Evolutionary conservation across 2,329 filamentous ascomycete species (phyloP), one percentile per base, ranked within the genome.

Genomic region (Pochonia chlamydosporia): DNA sequence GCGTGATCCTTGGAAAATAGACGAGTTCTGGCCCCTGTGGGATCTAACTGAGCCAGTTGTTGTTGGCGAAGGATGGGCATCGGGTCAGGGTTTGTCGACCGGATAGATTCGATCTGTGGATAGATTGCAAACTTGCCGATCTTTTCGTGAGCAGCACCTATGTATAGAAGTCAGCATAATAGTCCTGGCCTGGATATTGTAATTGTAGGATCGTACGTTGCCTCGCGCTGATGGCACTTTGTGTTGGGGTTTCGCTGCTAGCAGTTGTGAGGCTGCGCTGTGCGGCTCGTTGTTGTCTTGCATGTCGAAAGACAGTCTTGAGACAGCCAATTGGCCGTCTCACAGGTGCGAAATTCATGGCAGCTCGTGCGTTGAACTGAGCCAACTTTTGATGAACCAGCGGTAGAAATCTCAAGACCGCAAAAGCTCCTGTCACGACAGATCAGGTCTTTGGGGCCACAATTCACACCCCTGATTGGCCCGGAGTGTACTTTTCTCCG

Each of bases 1-100:
- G 79, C 78, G 68, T 92, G 95, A 45, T 76, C 69, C 56, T 79
- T 81, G 55, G 83, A 81, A 73, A 99, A 96, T 48, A 99, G 82
- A 26, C 82, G 80, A 37, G 84, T 85, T 51, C 92, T 87, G 44
- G 86, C 84, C 43, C 90, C 90, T 1, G 84, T 89, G 4, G 90
- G 89, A 69, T 99, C 93, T 60, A 96, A 86, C 36, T 77, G 67
- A 35, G 76, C 63, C 60, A 95, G 77, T 70, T 95, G 89, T 47
- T 79, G 70, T 44, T 76, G 65, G 56, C 84, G 83, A 58, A 95
- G 75, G 49, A 77, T 66, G 31, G 74, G 73, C 59, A 97, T 70
- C 20, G 90, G 85, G 59, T 90, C 76, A 48, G 81, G 79, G 67
- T 78, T 79, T 48, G 70, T 67, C 48, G 73, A 68, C 48, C 73